Evolutionary conservation across 2,329 filamentous ascomycete genomes (phyloP).

Genomic region (Xylaria hypoxylon): DNA sequence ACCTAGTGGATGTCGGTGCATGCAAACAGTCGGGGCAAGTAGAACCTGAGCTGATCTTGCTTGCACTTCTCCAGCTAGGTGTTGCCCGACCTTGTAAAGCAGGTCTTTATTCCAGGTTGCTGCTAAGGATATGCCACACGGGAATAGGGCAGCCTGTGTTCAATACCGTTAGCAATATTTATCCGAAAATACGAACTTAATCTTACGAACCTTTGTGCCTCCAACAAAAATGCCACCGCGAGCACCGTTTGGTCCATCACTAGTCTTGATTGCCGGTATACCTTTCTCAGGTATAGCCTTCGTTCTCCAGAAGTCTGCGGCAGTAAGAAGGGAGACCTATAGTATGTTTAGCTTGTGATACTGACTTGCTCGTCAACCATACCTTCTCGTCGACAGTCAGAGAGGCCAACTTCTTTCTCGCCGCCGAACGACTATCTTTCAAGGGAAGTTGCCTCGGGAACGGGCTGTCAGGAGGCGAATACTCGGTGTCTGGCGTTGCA

Average conservation of each 20-base stretch:
- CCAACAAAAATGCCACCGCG: constrained; percentile 76
- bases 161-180: constrained; percentile 26
- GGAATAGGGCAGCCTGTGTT: constrained; percentile 76
- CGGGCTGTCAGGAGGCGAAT: constrained; percentile 60
- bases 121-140: constrained; percentile 81
- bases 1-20: constrained; percentile 85
- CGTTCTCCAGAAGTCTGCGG: constrained; percentile 78
- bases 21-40: constrained; percentile 82
- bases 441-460: constrained; percentile 52
- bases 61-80: constrained; percentile 77
- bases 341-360: constrained; percentile 26
- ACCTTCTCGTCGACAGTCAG: constrained; percentile 71
- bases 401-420: constrained; percentile 62
- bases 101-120: constrained; percentile 82
- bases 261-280: constrained; percentile 73
- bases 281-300: constrained; percentile 71
- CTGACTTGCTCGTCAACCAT: constrained; percentile 20
- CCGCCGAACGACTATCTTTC: constrained; percentile 56
- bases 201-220: constrained; percentile 65
- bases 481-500: constrained; percentile 63
- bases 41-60: constrained; percentile 80
- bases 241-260: constrained; percentile 77
- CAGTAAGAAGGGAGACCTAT: constrained; percentile 69
- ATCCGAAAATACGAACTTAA: neutral
- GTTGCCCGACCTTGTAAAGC: constrained; percentile 74